Conservation (phyloP, 2,329 filamentous ascomycete species). For the Didymella sp. region DNA sequence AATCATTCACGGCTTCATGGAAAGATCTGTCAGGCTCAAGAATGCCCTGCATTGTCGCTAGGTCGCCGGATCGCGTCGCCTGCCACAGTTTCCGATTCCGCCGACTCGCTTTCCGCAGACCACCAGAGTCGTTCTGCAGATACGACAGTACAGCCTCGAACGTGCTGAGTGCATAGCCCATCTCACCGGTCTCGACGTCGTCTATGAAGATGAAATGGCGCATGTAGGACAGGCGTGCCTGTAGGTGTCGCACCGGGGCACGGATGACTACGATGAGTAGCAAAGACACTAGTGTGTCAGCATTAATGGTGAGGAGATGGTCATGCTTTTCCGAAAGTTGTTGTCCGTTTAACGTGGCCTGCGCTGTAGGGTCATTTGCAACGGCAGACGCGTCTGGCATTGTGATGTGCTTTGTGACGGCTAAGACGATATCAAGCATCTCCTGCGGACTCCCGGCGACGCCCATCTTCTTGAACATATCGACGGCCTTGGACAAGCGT, state of each 20-base stretch:
- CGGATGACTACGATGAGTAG: slow-evolving; percentile 91
- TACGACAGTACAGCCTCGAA: slow-evolving; percentile 94
- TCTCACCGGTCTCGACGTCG: slow-evolving; percentile 94
- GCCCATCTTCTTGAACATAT: slow-evolving; percentile 86
- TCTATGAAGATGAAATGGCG: slow-evolving; percentile 97
- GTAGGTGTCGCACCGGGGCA: slow-evolving; percentile 83
- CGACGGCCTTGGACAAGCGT: slow-evolving; percentile 78
- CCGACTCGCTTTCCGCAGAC: slow-evolving; percentile 81
- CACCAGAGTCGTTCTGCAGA: slow-evolving; percentile 79
- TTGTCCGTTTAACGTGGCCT: slow-evolving; percentile 31
- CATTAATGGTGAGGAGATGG: slow-evolving; percentile 72
- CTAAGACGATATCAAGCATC: slow-evolving; percentile 82
- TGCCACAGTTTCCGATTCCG: slow-evolving; percentile 90
- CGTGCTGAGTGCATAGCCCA: slow-evolving; percentile 94
- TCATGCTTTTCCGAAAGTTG: slow-evolving; percentile 59
- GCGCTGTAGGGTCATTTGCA: slow-evolving; percentile 39
- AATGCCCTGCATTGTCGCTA: slow-evolving; percentile 76
- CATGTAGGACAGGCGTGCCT: slow-evolving; percentile 91
- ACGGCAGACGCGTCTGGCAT: slow-evolving; percentile 55
- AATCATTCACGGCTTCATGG: slow-evolving; percentile 40
- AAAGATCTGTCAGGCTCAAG: slow-evolving; percentile 71
- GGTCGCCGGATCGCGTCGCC: slow-evolving; percentile 77
- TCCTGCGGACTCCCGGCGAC: slow-evolving; percentile 81
- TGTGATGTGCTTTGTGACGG: slow-evolving; percentile 84
- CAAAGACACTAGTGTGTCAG: slow-evolving; percentile 90